These are phyloP conservation scores for Neonectria hederae DNA, from an alignment of 2,329 filamentous ascomycete species.

Conservation along the genomic window DNA sequence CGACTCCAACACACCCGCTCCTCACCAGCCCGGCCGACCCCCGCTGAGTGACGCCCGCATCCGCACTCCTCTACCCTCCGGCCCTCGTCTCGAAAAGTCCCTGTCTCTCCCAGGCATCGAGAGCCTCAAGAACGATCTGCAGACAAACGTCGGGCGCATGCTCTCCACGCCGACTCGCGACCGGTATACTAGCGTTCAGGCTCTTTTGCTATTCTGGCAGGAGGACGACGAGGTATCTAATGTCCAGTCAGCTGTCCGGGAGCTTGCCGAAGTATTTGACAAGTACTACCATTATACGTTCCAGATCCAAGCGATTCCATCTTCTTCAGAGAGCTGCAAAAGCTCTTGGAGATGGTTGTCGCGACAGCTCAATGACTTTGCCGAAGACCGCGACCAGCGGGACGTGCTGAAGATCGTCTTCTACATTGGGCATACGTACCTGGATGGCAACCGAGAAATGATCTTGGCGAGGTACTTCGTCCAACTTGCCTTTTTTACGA, in stretches of 20 bases:
- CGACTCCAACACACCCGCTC: slow-evolving; percentile 50
- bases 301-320: slow-evolving; percentile 60
- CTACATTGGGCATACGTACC: slow-evolving; percentile 64
- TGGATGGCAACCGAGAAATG: slow-evolving; percentile 66
- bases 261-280: slow-evolving; percentile 61
- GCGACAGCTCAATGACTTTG: slow-evolving; percentile 61
- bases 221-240: slow-evolving; percentile 58
- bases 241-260: slow-evolving; percentile 54
- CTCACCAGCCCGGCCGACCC: slow-evolving; percentile 50
- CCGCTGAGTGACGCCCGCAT: slow-evolving; percentile 59
- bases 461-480: slow-evolving; percentile 61
- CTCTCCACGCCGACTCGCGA: slow-evolving; percentile 60
- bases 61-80: slow-evolving; percentile 65
- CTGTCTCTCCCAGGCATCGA: slow-evolving; percentile 61
- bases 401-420: slow-evolving; percentile 68
- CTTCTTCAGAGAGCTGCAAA: slow-evolving; percentile 56
- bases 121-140: slow-evolving; percentile 62
- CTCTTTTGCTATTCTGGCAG: slow-evolving; percentile 65
- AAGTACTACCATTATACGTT: slow-evolving; percentile 63
- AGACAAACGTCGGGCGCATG: slow-evolving; percentile 59
- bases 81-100: slow-evolving; percentile 63
- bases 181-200: slow-evolving; percentile 63
- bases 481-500: not conserved
- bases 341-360: slow-evolving; percentile 65
- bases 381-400: slow-evolving; percentile 62